Conservation (phyloP, 1,139 yeast genomes). For the Scheffersomyces quercinus region DNA sequence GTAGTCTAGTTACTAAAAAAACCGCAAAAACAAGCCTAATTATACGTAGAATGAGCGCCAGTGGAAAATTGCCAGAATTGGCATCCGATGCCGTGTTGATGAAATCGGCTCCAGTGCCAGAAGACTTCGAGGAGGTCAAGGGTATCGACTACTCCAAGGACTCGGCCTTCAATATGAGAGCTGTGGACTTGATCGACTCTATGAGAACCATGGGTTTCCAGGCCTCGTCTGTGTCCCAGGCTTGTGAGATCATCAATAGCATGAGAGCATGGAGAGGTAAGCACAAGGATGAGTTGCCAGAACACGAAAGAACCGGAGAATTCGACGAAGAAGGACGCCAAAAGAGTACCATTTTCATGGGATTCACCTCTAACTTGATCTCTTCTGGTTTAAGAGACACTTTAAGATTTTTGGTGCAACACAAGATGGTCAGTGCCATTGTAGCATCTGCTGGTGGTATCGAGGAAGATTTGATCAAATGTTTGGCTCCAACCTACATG, state of each 20-base stretch:
- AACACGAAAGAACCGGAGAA: slow-evolving; percentile 69
- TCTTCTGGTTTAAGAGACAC: slow-evolving; percentile 94
- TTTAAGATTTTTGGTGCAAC: slow-evolving; percentile 81
- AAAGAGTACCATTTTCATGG: slow-evolving; percentile 88
- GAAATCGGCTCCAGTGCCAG: slow-evolving; percentile 84
- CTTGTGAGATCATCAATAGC: slow-evolving; percentile 86
- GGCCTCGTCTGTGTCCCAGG: slow-evolving; percentile 80
- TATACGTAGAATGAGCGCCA: neutral
- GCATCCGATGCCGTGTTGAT: slow-evolving; percentile 89
- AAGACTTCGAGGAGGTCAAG: slow-evolving; percentile 68
- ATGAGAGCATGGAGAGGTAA: slow-evolving; percentile 94
- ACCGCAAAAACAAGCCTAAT: too few relatives aligned
- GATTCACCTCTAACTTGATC: slow-evolving; percentile 95
- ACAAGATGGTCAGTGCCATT: slow-evolving; percentile 91
- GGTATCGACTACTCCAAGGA: slow-evolving; percentile 89
- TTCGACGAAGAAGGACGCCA: slow-evolving; percentile 82
- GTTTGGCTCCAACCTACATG: slow-evolving; percentile 92
- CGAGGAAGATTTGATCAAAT: slow-evolving; percentile 95
- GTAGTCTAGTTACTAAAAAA: too few relatives aligned
- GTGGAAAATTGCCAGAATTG: slow-evolving; percentile 49
- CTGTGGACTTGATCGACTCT: slow-evolving; percentile 71
- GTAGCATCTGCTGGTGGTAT: slow-evolving; percentile 98
- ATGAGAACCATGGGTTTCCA: slow-evolving; percentile 99
- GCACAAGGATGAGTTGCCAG: slow-evolving; percentile 62
- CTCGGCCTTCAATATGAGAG: slow-evolving; percentile 66